Evolutionary conservation across 2,329 filamentous ascomycete species (phyloP), one percentile per base, ranked within the genome.

Genomic region (Stagonosporopsis tanaceti): DNA sequence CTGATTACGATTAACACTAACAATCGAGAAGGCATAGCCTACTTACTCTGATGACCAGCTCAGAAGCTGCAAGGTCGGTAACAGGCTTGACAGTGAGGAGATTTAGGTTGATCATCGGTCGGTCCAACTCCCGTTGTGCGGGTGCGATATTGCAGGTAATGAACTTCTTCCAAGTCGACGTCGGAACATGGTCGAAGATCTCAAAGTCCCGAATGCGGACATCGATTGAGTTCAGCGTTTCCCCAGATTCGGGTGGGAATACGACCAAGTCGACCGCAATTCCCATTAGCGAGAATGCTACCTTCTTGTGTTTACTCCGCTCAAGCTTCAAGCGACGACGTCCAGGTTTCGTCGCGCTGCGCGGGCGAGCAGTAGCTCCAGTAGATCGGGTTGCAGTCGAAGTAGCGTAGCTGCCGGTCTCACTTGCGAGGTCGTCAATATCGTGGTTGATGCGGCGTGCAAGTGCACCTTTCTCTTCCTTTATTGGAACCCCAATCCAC

Each of bases 141-240:
- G 89, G 89, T 71, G 96, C 92, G 57, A 91, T 87, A 79, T 96
- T 91, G 68, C 97, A 97, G 0, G 94, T 98, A 14, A 92, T 89
- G 78, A 99, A 99, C 74, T 97, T 99, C 76, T 91, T 96, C 96
- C 96, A 99, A 0, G 94, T 97, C 3, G 95, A 99, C 0, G 92
- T 94, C 1, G 93, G 92, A 2, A 99, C 85, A 71, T 97, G 92
- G 74, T 99, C 95, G 61, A 95, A 97, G 15, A 99, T 88, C 65
- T 97, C 93, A 12, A 99, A 81, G 56, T 95, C 89, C 37, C 87
- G 85, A 11, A 99, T 82, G 8, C 92, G 87, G 32, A 98, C 80
- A 74, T 97, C 92, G 35, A 98, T 81, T 20, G 93, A 96, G 74
- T 89, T 96, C 71, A 96, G 86, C 0, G 92, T 95, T 75, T 97